Percentiles rank a stretch among this genome's conserved stretches.
Evolutionary conservation across 2,329 filamentous ascomycete species (phyloP).

Genomic region (Xylariaceae sp.): DNA sequence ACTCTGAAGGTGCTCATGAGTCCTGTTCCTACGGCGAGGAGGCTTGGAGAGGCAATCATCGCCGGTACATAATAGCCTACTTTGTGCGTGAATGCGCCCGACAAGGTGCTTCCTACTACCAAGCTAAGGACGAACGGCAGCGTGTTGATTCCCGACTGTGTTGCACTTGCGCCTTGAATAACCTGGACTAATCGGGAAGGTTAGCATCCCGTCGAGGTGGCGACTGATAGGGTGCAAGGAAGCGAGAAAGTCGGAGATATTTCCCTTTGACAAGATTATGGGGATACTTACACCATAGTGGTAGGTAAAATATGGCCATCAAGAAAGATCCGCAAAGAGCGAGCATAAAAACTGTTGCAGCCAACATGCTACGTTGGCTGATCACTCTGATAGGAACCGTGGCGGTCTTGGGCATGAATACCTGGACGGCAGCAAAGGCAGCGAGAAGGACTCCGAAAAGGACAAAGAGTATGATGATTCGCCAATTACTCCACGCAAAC

Average conservation of each 20-base stretch:
- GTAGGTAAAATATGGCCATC: conserved; percentile 51
- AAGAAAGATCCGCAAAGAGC: conserved; percentile 44
- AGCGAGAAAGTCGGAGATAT: neutral
- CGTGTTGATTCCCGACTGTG: conserved; percentile 54
- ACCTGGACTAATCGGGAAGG: conserved; percentile 43
- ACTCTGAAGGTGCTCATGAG: conserved; percentile 54
- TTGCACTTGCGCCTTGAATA: conserved; percentile 48
- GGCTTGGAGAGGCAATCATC: conserved; percentile 49
- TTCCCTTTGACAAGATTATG: neutral
- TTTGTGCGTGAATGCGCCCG: conserved; percentile 47
- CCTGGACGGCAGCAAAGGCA: conserved; percentile 50
- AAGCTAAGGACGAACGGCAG: conserved; percentile 54
- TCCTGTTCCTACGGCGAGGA: conserved; percentile 51
- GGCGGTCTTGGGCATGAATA: conserved; percentile 51
- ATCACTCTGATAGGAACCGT: conserved; percentile 55
- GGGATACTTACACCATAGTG: conserved; percentile 44
- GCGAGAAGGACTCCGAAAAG: conserved; percentile 45
- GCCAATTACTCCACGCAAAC: conserved; percentile 49
- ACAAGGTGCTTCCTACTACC: conserved; percentile 47
- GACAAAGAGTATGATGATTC: conserved; percentile 51
- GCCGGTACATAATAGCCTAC: conserved; percentile 58
- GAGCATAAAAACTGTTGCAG: conserved; percentile 36
- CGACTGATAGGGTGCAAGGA: neutral
- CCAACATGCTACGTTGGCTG: conserved; percentile 51
- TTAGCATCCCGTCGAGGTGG: conserved; percentile 15